phyloP scores from a whole-genome alignment of 257 asterid species.

The Ilex aquifolium region DNA sequence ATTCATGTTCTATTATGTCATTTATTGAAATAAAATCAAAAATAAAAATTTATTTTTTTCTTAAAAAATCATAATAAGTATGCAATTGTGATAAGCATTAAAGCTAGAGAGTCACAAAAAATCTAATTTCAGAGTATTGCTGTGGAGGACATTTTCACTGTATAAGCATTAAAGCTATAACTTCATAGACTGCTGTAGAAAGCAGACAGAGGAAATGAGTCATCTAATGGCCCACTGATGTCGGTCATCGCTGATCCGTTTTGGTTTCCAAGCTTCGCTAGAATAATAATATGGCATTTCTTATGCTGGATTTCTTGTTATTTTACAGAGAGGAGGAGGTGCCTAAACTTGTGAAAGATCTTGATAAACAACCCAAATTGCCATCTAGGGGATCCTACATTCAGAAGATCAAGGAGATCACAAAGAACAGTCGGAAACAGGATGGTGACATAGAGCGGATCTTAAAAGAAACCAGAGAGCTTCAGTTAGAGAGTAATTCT shows the following conservation, averaged over 20 bases:
- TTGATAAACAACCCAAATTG: constrained; percentile 47
- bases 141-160: too few species aligned
- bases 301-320: not conserved
- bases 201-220: too few species aligned
- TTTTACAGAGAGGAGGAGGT: constrained; percentile 55
- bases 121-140: too few species aligned
- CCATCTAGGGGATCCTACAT: constrained; percentile 51
- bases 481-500: constrained; percentile 76
- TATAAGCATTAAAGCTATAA: not conserved
- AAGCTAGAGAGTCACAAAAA: too few species aligned
- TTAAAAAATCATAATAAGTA: too few species aligned
- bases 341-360: constrained; percentile 42
- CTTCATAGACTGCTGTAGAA: too few species aligned
- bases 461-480: constrained; percentile 75
- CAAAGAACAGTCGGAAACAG: constrained; percentile 81
- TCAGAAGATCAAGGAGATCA: constrained; percentile 64
- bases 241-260: not conserved
- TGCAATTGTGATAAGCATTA: too few species aligned
- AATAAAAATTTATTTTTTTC: too few species aligned
- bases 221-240: too few species aligned
- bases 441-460: constrained; percentile 64
- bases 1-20: too few species aligned
- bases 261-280: not conserved
- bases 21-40: too few species aligned
- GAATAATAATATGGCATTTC: not conserved